Conservation (phyloP, 345 rosid species). For the Citrus mangshanensis region DNA sequence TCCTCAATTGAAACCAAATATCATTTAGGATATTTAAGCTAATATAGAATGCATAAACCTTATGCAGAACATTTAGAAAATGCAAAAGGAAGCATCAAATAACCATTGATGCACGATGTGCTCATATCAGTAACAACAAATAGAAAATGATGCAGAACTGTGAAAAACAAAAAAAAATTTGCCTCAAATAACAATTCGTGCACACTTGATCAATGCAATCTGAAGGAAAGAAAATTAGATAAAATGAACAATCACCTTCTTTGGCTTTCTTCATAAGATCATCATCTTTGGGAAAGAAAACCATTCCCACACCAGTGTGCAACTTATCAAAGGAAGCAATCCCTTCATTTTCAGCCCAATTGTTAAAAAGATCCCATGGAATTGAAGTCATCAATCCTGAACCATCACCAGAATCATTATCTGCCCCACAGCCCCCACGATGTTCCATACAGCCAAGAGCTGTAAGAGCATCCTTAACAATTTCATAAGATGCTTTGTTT, state of each 20-base stretch:
- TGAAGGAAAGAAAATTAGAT: neutral
- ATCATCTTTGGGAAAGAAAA: slow-evolving; percentile 76
- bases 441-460: slow-evolving; percentile 99
- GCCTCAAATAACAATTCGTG: slow-evolving; percentile 7
- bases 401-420: slow-evolving; percentile 98
- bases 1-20: neutral
- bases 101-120: neutral
- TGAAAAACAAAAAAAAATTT: neutral
- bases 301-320: slow-evolving; percentile 96
- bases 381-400: slow-evolving; percentile 96
- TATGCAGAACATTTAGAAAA: slow-evolving; percentile 1
- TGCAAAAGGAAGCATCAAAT: neutral
- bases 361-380: slow-evolving; percentile 84
- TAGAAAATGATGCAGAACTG: neutral
- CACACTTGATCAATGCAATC: neutral
- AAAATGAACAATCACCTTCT: slow-evolving; percentile 50
- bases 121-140: neutral
- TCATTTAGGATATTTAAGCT: neutral
- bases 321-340: slow-evolving; percentile 69
- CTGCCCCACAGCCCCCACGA: slow-evolving; percentile 99
- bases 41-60: neutral
- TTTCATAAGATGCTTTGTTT: slow-evolving; percentile 77
- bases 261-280: slow-evolving; percentile 66
- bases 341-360: slow-evolving; percentile 78
- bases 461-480: slow-evolving; percentile 72